Conservation (phyloP, 768 basidiomycete genomes). For the Glaciozyma antarctica region DNA sequence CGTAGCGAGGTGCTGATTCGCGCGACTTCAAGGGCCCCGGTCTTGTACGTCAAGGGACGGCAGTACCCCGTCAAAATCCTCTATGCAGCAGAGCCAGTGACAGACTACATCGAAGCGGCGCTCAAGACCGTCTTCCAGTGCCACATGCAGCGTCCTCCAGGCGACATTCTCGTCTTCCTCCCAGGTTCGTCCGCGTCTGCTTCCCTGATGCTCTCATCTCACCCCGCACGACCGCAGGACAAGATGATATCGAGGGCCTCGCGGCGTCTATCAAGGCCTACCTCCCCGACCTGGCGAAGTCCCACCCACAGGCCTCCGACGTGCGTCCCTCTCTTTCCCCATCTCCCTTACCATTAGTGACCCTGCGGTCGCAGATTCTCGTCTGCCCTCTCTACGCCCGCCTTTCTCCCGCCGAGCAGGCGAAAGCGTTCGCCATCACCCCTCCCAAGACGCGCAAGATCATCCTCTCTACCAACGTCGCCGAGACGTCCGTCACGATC, state of each 20-base stretch:
- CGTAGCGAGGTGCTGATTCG: not conserved
- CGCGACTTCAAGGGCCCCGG: slow-evolving; percentile 55
- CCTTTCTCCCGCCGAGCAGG: slow-evolving; percentile 65
- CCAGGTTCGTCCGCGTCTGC: slow-evolving; percentile 44
- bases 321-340: not conserved
- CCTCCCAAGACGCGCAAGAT: slow-evolving; percentile 63
- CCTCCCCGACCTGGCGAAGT: slow-evolving; percentile 15
- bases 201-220: not conserved
- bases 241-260: slow-evolving; percentile 90
- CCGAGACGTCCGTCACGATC: slow-evolving; percentile 95
- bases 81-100: slow-evolving; percentile 61
- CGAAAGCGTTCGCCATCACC: slow-evolving; percentile 62
- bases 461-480: slow-evolving; percentile 93
- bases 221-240: slow-evolving; percentile 47
- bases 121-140: slow-evolving; percentile 91
- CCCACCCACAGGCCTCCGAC: not conserved
- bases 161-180: slow-evolving; percentile 88
- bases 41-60: slow-evolving; percentile 84
- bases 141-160: slow-evolving; percentile 65
- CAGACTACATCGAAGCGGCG: slow-evolving; percentile 80
- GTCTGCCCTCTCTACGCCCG: slow-evolving; percentile 78
- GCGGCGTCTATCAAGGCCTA: slow-evolving; percentile 55
- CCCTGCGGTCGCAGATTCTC: slow-evolving; percentile 48
- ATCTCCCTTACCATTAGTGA: not conserved
- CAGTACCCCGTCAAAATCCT: slow-evolving; percentile 83